phyloP scores from a whole-genome alignment of 2,329 filamentous ascomycete species.

The Thielaviopsis ethacetica region DNA sequence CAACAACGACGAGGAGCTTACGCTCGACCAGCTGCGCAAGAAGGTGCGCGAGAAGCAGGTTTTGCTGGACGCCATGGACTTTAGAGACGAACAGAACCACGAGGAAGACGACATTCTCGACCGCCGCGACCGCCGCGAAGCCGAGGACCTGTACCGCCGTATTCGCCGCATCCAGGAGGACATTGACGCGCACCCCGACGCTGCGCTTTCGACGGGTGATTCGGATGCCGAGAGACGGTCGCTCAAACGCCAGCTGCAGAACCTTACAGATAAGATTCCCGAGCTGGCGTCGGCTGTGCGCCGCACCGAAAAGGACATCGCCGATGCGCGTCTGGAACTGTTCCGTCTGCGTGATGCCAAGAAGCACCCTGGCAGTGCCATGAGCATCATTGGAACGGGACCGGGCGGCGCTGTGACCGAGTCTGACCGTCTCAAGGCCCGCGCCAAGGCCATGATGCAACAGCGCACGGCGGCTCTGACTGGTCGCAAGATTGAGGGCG shows the following conservation, averaged over 20 bases:
- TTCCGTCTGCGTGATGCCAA: conserved; percentile 92
- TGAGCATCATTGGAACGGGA: conserved; percentile 77
- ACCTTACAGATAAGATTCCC: conserved; percentile 74
- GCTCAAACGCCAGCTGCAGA: conserved; percentile 78
- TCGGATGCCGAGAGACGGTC: conserved; percentile 76
- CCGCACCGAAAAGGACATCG: conserved; percentile 78
- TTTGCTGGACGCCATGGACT: conserved; percentile 87
- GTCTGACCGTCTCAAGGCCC: conserved; percentile 82
- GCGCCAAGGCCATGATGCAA: conserved; percentile 97
- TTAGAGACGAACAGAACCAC: conserved; percentile 73
- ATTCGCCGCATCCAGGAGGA: conserved; percentile 87
- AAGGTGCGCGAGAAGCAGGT: conserved; percentile 90
- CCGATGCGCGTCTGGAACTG: conserved; percentile 77
- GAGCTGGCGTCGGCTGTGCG: conserved; percentile 85
- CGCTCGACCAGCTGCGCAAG: conserved; percentile 77
- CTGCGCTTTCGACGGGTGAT: conserved; percentile 51
- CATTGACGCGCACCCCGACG: conserved; percentile 77
- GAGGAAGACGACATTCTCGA: conserved; percentile 91
- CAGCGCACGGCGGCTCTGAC: conserved; percentile 85
- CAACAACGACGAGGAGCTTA: conserved; percentile 53
- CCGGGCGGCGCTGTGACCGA: conserved; percentile 84
- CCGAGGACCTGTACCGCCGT: conserved; percentile 83
- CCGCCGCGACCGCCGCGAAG: conserved; percentile 75
- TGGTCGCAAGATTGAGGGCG: conserved; percentile 57
- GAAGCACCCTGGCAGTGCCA: conserved; percentile 65